Base-by-base conservation (phyloP, 768 basidiomycete genomes). In the Russula compacta region DNA sequence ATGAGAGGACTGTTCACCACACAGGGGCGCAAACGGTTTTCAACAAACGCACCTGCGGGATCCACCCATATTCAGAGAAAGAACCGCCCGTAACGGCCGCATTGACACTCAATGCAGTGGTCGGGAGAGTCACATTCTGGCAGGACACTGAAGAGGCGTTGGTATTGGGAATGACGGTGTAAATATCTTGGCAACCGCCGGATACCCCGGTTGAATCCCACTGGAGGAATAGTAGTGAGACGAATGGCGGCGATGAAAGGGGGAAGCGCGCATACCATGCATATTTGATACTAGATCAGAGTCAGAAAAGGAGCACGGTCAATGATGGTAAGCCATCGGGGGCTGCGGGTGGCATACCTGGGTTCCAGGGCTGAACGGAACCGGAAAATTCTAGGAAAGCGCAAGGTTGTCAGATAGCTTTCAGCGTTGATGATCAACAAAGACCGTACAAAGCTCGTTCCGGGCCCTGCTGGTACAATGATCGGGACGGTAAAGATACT, bases 301-400 rank as follows among this genome's bases (percentile, higher is more conserved):
- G 14, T n/a, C 6, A 52, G 19, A 56, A 32, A 35, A 52, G n/a
- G n/a, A 32, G 33, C 14, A n/a, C 17, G 8, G 49, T 60, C 35
- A 48, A 47, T 8, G 33, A 15, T 32, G 15, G 12, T 44, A 44
- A 42, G 44, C 6, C 53, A 43, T 29, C 24, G 6, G 32, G 43
- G 11, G 29, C 12, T 32, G 14, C 11, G 8, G 49, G 29, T 36
- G 19, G 67, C 74, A 63, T 58, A 82, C 81, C 70, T 76, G 72
- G 33, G 84, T 84, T 6, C 79, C 83, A 1, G 83, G 83, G 4
- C 73, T 70, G 64, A 82, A 86, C 2, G 84, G 83, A 39, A 85
- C 81, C 24, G 73, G 67, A 78, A 80, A 84, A 65, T 84, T 78
- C 83, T 84, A 64, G 9, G 38, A 8, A 48, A n/a, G 40, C 24